Base-by-base conservation (phyloP, 2,329 filamentous ascomycete genomes). In the Pseudogymnoascus sp. region DNA sequence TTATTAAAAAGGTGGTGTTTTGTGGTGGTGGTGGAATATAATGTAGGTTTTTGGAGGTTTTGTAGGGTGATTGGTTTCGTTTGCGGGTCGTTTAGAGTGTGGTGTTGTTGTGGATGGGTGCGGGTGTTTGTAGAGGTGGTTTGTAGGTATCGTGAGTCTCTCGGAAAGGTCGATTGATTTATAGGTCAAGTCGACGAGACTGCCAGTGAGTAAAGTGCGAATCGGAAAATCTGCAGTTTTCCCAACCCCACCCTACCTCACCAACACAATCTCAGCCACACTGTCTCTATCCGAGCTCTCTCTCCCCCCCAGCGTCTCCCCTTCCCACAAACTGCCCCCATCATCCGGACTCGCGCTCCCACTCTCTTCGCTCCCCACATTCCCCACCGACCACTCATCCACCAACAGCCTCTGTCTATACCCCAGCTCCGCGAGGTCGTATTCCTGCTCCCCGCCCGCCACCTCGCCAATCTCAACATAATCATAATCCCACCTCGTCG, bases 401-500 rank as follows among this genome's bases (percentile, higher is more conserved):
- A 76, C 37, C 77, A 35, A 13, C 12, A 42, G 25, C 67, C 62
- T 29, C 65, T 66, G 61, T 69, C 72, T 40, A 3, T 45, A 66
- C 13, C 67, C 67, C 6, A 72, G 63, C 3, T 68, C 65, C n/a
- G 69, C 68, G 13, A 72, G 66, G n/a, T 68, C 87, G 59, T 82
- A 81, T 52, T 82, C 77, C 65, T 79, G 76, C 35, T 78, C 77
- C 31, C 81, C 82, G 66, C 84, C 82, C 45, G 86, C 77, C 60
- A 69, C 69, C 65, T 95, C 88, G 69, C 93, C 93, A 63, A 87
- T 77, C 77, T 97, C 92, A 64, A 96, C 86, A 68, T 92, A 96
- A 70, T 97, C 92, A 75, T 97, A 97, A 68, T 97, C 90, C 92
- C 92, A 97, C 65, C 93, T 86, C 75, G 89, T 90, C 67, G 83